Conservation (phyloP, 2,329 filamentous ascomycete genomes). For the Tetracladium maxilliforme region DNA sequence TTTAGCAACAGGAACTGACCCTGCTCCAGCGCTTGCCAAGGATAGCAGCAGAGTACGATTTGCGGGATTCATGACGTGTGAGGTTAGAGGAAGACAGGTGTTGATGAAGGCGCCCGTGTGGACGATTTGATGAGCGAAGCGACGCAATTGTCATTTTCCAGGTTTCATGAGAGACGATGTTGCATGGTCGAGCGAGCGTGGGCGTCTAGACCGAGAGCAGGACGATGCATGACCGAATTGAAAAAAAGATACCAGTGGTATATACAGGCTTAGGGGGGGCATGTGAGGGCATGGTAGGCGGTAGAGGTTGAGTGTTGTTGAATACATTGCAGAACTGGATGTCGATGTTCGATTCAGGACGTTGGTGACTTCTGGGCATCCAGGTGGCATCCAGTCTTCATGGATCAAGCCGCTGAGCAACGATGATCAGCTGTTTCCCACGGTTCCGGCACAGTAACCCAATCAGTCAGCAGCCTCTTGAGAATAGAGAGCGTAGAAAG, state of each 20-base stretch:
- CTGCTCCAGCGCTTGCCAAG: conserved; percentile 8
- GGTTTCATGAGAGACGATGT: conserved; percentile 2
- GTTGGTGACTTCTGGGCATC: no score
- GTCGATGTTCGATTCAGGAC: no score
- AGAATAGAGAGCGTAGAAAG: no score
- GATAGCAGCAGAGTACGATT: conserved; percentile 66
- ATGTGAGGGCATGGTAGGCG: conserved; percentile 1
- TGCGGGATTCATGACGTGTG: conserved; percentile 59
- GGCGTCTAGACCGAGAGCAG: conserved; percentile 2
- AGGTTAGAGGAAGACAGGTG: conserved; percentile 63
- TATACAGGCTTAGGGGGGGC: background rate
- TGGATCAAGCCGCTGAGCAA: no score
- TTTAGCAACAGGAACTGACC: conserved; percentile 21
- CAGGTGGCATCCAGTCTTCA: no score
- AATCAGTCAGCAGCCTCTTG: no score
- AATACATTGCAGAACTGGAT: no score
- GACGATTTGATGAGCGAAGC: conserved; percentile 25
- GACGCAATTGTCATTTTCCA: conserved; percentile 2
- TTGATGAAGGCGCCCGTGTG: conserved; percentile 65
- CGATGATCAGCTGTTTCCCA: no score
- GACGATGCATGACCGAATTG: conserved; percentile 2
- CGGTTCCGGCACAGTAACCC: no score
- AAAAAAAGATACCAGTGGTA: conserved; percentile 1
- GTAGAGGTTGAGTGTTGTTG: no score
- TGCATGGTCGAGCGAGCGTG: background rate